These are phyloP conservation scores for Orbilia ellipsospora DNA, from an alignment of 2,329 filamentous ascomycete genomes.

Conservation along the genomic window DNA sequence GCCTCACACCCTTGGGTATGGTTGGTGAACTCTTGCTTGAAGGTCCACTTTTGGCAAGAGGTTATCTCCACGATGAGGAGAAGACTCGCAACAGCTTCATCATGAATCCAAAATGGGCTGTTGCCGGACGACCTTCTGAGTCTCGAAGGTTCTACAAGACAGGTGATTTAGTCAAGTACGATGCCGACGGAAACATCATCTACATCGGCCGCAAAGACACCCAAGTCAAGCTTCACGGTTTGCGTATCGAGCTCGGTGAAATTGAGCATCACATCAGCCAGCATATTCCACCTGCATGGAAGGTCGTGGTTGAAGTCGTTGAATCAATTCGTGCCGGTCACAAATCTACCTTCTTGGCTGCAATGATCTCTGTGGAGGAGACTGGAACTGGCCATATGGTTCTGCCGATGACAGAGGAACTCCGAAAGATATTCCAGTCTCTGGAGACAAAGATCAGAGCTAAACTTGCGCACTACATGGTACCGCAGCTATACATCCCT, in stretches of 20 bases:
- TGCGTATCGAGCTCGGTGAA: constrained; percentile 71
- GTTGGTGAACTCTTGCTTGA: constrained; percentile 63
- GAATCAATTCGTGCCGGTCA: constrained; percentile 26
- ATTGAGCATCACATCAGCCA: constrained; percentile 64
- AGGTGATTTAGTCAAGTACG: constrained; percentile 70
- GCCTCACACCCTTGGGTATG: constrained; percentile 60
- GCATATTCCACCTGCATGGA: constrained; percentile 62
- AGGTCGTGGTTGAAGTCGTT: constrained; percentile 67
- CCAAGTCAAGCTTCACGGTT: constrained; percentile 76
- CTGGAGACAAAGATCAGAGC: constrained; percentile 15
- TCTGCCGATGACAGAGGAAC: constrained; percentile 21
- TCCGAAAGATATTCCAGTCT: constrained; percentile 11
- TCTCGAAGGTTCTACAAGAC: constrained; percentile 67
- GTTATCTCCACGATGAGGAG: constrained; percentile 62
- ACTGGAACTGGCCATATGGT: constrained; percentile 19
- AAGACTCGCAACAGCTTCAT: constrained; percentile 61
- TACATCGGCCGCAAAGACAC: constrained; percentile 74
- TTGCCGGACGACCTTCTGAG: constrained; percentile 2
- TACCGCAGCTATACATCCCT: not conserved
- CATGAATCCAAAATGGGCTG: constrained; percentile 54
- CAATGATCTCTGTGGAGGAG: constrained; percentile 15
- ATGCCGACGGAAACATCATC: constrained; percentile 67
- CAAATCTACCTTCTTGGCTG: constrained; percentile 21
- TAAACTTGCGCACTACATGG: constrained; percentile 6
- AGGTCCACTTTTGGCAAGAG: constrained; percentile 62